These are phyloP conservation scores for Trametes punicea DNA, from an alignment of 768 basidiomycete genomes.

Conservation along the genomic window DNA sequence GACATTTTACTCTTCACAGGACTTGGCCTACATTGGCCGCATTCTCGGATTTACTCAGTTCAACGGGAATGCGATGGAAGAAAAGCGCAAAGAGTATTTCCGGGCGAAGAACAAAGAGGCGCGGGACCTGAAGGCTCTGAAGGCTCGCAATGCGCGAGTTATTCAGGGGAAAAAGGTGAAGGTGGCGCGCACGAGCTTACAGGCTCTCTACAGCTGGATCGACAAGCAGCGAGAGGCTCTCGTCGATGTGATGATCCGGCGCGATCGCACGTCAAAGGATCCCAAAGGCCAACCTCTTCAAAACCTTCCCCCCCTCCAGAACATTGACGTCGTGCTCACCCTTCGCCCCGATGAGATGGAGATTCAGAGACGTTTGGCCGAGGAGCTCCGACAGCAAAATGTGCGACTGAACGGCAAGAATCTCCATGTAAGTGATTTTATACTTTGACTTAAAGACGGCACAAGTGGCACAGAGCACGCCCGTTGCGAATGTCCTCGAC, in stretches of 20 bases:
- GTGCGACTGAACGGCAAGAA: not conserved
- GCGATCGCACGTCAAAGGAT: not conserved
- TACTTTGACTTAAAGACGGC: not conserved
- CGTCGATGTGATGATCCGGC: not conserved
- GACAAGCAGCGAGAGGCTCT: not conserved
- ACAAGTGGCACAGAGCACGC: not conserved
- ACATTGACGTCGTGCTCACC: not conserved
- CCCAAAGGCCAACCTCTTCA: not conserved
- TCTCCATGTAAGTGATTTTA: not conserved
- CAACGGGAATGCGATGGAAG: not conserved
- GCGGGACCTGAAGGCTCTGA: not conserved
- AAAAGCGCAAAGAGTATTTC: not conserved
- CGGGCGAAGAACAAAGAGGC: not conserved
- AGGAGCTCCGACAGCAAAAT: not conserved
- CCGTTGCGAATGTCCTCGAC: too few species aligned
- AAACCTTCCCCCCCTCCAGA: not conserved
- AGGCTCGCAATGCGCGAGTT: not conserved
- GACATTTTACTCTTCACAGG: not conserved
- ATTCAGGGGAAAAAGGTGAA: not conserved
- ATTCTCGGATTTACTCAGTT: not conserved
- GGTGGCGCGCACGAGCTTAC: not conserved
- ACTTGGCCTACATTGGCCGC: not conserved
- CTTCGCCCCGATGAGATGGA: not conserved
- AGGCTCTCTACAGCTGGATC: not conserved
- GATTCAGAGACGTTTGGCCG: not conserved